Evolutionary conservation across 495 filamentous ascomycete species (phyloP).

Genomic region (Neurospora terricola): DNA sequence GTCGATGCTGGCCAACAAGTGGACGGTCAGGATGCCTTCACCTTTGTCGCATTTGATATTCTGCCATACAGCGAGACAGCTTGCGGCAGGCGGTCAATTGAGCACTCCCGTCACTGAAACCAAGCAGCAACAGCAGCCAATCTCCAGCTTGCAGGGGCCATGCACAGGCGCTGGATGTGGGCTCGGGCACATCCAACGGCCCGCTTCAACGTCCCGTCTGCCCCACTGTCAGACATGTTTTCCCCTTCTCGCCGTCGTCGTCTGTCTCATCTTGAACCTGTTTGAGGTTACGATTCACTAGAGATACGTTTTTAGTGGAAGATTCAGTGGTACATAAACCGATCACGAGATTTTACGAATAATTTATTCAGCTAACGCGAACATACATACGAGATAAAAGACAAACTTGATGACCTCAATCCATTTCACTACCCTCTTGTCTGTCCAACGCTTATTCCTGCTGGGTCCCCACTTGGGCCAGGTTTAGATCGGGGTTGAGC

Average conservation of each 20-base stretch:
- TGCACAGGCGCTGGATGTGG: neutral
- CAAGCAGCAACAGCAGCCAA: neutral
- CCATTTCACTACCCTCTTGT: neutral
- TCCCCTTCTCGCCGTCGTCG: neutral
- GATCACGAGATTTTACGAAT: neutral
- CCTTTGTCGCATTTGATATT: neutral
- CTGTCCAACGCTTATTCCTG: neutral
- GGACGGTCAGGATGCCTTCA: neutral
- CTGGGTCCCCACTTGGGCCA: neutral
- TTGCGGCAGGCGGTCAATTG: neutral
- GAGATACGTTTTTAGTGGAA: neutral
- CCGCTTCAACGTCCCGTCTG: neutral
- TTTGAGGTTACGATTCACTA: neutral
- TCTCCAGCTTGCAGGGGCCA: neutral
- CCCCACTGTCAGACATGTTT: neutral
- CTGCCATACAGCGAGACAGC: neutral
- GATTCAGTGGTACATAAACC: neutral
- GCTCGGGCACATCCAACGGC: neutral
- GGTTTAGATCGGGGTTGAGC: neutral
- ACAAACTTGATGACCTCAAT: neutral
- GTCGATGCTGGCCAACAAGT: neutral
- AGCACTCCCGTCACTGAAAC: neutral
- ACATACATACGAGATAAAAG: neutral
- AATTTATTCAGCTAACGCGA: neutral
- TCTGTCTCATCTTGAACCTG: neutral